Evolutionary conservation across 116 monocot genomes (phyloP).

Genomic region (Dioscorea cayenensis): DNA sequence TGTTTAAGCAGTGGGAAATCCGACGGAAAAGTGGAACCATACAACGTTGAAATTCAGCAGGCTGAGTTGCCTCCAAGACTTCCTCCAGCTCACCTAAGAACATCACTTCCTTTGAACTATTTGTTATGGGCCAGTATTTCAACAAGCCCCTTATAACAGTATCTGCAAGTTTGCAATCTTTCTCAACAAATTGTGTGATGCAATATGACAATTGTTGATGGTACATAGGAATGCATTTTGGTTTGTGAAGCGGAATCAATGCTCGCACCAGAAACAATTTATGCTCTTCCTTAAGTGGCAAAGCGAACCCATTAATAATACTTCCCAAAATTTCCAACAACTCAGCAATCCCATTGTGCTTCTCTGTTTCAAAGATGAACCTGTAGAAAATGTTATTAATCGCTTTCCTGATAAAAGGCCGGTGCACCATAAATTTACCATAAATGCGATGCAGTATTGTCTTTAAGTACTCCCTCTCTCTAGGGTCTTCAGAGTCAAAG

Average conservation of each 20-base stretch:
- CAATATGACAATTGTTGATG: constrained; percentile 59
- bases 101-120: constrained; percentile 60
- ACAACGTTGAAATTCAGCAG: constrained; percentile 54
- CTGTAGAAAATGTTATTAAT: constrained; percentile 59
- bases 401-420: constrained; percentile 54
- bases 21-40: constrained; percentile 51
- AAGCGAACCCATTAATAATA: constrained; percentile 50
- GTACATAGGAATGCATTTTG: constrained; percentile 43
- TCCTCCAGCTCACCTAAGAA: constrained; percentile 67
- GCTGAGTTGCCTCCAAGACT: constrained; percentile 54
- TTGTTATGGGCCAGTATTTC: constrained; percentile 64
- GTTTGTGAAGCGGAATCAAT: constrained; percentile 61
- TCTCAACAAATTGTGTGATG: constrained; percentile 56
- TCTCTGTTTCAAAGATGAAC: constrained; percentile 62
- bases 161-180: constrained; percentile 53
- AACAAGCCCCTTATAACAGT: constrained; percentile 49
- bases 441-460: constrained; percentile 58
- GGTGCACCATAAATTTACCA: constrained; percentile 67
- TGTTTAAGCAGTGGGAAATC: neutral
- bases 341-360: constrained; percentile 59
- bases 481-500: constrained; percentile 63
- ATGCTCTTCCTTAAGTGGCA: constrained; percentile 55
- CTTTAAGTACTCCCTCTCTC: constrained; percentile 64
- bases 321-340: constrained; percentile 58
- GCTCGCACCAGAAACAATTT: constrained; percentile 52